These are phyloP conservation scores for Ustilago cynodontis DNA, from an alignment of 1,284 basidiomycete genomes.

Conservation along the genomic window DNA sequence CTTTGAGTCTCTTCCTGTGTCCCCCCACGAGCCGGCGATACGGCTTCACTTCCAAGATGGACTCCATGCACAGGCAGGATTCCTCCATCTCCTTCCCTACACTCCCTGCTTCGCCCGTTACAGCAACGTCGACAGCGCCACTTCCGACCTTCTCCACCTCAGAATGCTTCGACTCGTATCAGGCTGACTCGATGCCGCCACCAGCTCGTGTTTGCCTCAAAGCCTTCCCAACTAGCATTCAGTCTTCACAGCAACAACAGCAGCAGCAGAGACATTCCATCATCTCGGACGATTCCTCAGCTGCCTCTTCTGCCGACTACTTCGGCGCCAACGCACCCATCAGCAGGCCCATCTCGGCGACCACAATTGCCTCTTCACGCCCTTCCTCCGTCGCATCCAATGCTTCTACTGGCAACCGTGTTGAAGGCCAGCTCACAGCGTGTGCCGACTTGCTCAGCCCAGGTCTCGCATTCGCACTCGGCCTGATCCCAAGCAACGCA, in stretches of 20 bases:
- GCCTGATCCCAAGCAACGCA: conserved; percentile 33
- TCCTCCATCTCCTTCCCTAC: conserved; percentile 51
- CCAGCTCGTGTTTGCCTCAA: conserved; percentile 14
- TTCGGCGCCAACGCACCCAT: conserved; percentile 15
- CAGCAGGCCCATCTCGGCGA: conserved; percentile 40
- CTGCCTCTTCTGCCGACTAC: conserved; percentile 39
- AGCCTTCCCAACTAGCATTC: conserved; percentile 5
- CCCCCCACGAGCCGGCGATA: not conserved
- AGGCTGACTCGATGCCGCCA: conserved; percentile 21
- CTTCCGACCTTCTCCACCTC: conserved; percentile 29
- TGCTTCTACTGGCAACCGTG: conserved; percentile 38
- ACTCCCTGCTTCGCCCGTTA: conserved; percentile 31
- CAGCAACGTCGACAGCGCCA: conserved; percentile 5
- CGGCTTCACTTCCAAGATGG: conserved; percentile 18
- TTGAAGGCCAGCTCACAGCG: conserved; percentile 45
- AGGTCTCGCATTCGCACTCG: conserved; percentile 56
- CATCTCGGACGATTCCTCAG: conserved; percentile 43
- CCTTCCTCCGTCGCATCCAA: conserved; percentile 56
- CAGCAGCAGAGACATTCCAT: conserved; percentile 35
- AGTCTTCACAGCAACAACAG: conserved; percentile 6
- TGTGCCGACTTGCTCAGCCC: conserved; percentile 55
- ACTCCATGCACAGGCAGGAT: conserved; percentile 25
- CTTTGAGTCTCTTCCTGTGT: too few species aligned
- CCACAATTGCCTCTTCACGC: conserved; percentile 46
- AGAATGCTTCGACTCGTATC: conserved; percentile 18